Evolutionary conservation across 2,329 filamentous ascomycete species (phyloP).

Genomic region (Cladophialophora bantiana): DNA sequence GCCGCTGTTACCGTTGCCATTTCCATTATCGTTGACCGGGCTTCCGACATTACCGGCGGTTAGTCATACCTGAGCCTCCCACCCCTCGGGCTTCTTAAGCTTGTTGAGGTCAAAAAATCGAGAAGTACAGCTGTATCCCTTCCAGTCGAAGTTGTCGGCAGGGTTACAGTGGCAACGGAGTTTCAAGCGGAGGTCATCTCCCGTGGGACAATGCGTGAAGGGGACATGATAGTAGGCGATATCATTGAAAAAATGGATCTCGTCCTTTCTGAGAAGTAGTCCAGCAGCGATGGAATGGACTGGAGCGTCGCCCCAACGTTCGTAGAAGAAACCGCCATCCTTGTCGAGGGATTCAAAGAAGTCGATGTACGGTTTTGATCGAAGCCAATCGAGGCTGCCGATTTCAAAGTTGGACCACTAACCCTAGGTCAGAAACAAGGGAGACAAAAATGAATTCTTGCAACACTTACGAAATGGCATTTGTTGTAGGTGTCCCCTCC

Average conservation of each 20-base stretch:
- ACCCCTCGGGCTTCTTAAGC: slow-evolving; percentile 82
- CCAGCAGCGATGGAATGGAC: slow-evolving; percentile 96
- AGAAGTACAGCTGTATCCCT: slow-evolving; percentile 92
- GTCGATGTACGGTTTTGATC: slow-evolving; percentile 85
- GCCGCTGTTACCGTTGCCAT: slow-evolving; percentile 8
- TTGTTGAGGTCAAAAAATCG: slow-evolving; percentile 85
- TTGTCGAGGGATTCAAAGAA: slow-evolving; percentile 88
- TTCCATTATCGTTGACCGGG: slow-evolving; percentile 20
- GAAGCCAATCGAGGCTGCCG: slow-evolving; percentile 90
- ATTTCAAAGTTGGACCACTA: slow-evolving; percentile 99
- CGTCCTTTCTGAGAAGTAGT: slow-evolving; percentile 85
- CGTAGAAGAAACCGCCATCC: slow-evolving; percentile 98
- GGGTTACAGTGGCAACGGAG: slow-evolving; percentile 95
- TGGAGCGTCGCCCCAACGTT: slow-evolving; percentile 96
- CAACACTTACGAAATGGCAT: slow-evolving; percentile 84
- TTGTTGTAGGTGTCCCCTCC: slow-evolving; percentile 92
- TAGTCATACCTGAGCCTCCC: slow-evolving; percentile 68
- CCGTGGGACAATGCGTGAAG: slow-evolving; percentile 96
- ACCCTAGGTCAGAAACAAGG: slow-evolving; percentile 24
- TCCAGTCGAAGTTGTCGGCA: slow-evolving; percentile 99
- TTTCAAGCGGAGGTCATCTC: slow-evolving; percentile 81
- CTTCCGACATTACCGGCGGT: slow-evolving; percentile 32
- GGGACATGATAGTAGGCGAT: slow-evolving; percentile 98
- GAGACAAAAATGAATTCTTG: neutral
- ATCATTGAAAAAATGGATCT: slow-evolving; percentile 98